Conservation (phyloP, 495 filamentous ascomycete genomes). For the Margaritispora aquatica region DNA sequence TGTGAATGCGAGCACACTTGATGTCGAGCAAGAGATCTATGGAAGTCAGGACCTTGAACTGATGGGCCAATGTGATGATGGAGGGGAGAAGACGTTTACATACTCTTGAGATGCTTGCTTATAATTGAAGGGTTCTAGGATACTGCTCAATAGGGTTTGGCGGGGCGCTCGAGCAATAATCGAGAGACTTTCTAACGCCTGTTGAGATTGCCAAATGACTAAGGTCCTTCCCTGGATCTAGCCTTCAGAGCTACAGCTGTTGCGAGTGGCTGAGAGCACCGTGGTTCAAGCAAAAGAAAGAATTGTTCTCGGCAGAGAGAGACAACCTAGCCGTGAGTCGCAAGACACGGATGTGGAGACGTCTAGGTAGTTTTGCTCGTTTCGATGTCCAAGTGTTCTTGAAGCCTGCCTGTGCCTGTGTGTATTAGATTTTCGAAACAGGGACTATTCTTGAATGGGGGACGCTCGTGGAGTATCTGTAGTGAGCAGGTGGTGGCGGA, state of each 20-base stretch:
- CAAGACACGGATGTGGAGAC: constrained; percentile 17
- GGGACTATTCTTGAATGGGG: constrained; percentile 23
- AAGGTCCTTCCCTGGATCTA: constrained; percentile 15
- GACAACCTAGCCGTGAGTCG: constrained; percentile 20
- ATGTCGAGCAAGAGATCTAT: constrained; percentile 9
- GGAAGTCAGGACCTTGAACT: constrained; percentile 12
- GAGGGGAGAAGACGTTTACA: constrained; percentile 17
- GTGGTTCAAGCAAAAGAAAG: constrained; percentile 13
- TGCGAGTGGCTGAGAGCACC: constrained; percentile 17
- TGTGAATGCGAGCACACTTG: neutral
- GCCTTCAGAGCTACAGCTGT: constrained; percentile 7
- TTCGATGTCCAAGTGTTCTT: constrained; percentile 21
- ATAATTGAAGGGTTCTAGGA: constrained; percentile 9
- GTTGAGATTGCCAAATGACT: constrained; percentile 13
- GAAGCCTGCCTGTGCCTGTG: constrained; percentile 8
- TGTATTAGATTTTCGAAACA: constrained; percentile 22
- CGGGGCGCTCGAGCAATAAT: constrained; percentile 14
- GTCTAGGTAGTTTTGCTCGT: constrained; percentile 17
- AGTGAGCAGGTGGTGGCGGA: neutral
- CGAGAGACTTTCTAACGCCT: constrained; percentile 10
- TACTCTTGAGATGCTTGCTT: constrained; percentile 12
- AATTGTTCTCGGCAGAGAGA: constrained; percentile 16
- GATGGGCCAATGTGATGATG: constrained; percentile 2
- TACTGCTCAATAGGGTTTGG: constrained; percentile 17
- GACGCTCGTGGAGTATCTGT: constrained; percentile 2